Evolutionary conservation across 2,329 filamentous ascomycete genomes (phyloP).

Genomic region (Blumeria graminis): DNA sequence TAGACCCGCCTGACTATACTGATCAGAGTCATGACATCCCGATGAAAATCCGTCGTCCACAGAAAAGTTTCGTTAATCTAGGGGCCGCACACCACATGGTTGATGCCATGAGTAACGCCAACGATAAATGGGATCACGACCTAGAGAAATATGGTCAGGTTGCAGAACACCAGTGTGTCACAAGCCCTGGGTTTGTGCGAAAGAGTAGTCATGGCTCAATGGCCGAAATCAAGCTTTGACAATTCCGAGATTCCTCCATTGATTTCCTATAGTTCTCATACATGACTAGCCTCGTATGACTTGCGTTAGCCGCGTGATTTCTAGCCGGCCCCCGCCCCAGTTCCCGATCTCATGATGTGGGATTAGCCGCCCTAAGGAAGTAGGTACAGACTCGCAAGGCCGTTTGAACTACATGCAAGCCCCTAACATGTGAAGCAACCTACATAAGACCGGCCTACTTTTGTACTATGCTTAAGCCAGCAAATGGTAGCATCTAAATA

Average conservation of each 20-base stretch:
- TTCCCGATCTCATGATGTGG: no score
- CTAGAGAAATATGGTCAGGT: slow-evolving; percentile 6
- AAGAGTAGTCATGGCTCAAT: slow-evolving; percentile 10
- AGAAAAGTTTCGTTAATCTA: slow-evolving; percentile 7
- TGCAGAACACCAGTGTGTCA: slow-evolving; percentile 4
- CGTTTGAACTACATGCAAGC: no score
- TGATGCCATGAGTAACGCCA: slow-evolving; percentile 2
- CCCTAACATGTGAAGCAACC: no score
- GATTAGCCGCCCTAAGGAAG: no score
- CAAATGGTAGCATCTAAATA: no score
- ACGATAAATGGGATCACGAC: slow-evolving; percentile 6
- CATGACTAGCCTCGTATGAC: no score
- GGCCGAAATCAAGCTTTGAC: slow-evolving; percentile 6
- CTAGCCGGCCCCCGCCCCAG: no score
- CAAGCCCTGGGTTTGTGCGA: slow-evolving; percentile 8
- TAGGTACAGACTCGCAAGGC: no score
- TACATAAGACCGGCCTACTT: no score
- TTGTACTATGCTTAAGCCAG: no score
- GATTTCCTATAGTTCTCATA: no score
- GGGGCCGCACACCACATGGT: slow-evolving; percentile 7
- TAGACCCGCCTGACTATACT: slow-evolving; percentile 19
- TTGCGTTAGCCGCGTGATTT: no score
- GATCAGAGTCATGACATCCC: slow-evolving; percentile 6
- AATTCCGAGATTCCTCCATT: not conserved
- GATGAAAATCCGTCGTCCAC: slow-evolving; percentile 5